Percentiles rank a stretch among this genome's conserved stretches.
Conservation (phyloP, 2,329 filamentous ascomycete species). For the Fusarium cicatricum region DNA sequence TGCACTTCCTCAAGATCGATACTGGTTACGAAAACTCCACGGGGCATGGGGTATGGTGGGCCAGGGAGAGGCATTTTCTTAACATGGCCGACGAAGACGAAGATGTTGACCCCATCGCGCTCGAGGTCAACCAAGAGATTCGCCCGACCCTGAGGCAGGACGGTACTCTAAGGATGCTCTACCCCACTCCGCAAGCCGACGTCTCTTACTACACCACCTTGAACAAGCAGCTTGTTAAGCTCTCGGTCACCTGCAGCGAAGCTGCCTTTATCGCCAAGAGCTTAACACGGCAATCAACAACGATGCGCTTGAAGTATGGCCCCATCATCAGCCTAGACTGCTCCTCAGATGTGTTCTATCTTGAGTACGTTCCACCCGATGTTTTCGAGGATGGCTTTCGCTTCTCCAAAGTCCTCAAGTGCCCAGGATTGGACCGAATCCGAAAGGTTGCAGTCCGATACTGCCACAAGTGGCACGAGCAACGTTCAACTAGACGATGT, state of each 20-base stretch:
- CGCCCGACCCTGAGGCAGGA: conserved; percentile 24
- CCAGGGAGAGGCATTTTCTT: conserved; percentile 2
- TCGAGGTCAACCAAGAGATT: conserved; percentile 38
- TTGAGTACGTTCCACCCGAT: conserved; percentile 47
- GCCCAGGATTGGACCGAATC: conserved; percentile 45
- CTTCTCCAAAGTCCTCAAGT: conserved; percentile 41
- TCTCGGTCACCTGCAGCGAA: conserved; percentile 43
- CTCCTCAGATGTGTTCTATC: conserved; percentile 44
- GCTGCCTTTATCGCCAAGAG: conserved; percentile 33
- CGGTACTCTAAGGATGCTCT: conserved; percentile 39
- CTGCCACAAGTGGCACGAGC: conserved; percentile 52
- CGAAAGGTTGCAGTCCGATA: conserved; percentile 54
- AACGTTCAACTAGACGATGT: conserved; percentile 41
- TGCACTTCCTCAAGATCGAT: conserved; percentile 47
- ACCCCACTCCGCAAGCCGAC: conserved; percentile 43
- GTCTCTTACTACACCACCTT: conserved; percentile 46
- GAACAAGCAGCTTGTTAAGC: conserved; percentile 40
- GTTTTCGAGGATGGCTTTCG: conserved; percentile 40
- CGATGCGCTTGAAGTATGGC: conserved; percentile 40
- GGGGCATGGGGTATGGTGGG: conserved; percentile 38
- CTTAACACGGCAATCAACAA: conserved; percentile 30
- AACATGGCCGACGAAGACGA: conserved; percentile 23
- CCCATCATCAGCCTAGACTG: conserved; percentile 43
- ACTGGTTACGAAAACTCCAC: conserved; percentile 21
- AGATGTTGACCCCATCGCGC: conserved; percentile 31